A percentile compares a stretch with the other conserved stretches of the same genome.
Conservation (phyloP, 345 rosid species). For the Schrenkiella parvula region DNA sequence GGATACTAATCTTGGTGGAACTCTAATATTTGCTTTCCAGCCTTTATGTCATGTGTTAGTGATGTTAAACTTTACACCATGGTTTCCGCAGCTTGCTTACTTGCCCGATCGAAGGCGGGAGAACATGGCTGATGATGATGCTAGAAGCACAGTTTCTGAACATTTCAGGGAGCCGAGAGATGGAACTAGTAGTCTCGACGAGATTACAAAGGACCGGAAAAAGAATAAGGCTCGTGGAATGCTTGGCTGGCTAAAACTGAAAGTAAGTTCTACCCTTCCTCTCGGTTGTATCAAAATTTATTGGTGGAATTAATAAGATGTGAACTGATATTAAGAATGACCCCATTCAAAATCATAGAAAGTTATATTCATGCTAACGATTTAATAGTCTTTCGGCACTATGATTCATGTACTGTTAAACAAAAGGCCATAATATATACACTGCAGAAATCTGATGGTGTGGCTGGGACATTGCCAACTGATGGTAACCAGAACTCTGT, state of each 20-base stretch:
- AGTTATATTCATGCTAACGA: not conserved
- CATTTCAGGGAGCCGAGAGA: slow-evolving; percentile 53
- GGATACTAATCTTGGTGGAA: not conserved
- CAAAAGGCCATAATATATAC: slow-evolving; percentile 9
- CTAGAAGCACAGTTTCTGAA: slow-evolving; percentile 57
- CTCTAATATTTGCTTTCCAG: not conserved
- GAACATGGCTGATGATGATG: slow-evolving; percentile 52
- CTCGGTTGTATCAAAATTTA: slow-evolving; percentile 7
- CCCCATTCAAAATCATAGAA: not conserved
- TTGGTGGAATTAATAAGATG: slow-evolving; percentile 7
- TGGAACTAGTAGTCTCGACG: slow-evolving; percentile 53
- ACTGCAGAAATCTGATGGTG: slow-evolving; percentile 74
- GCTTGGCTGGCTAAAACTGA: slow-evolving; percentile 93
- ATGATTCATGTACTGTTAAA: not conserved
- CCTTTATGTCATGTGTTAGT: slow-evolving; percentile 1
- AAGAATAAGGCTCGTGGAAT: slow-evolving; percentile 62
- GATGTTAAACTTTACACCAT: slow-evolving; percentile 21
- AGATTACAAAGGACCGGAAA: slow-evolving; percentile 67
- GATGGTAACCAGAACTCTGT: slow-evolving; percentile 60
- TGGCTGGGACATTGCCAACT: slow-evolving; percentile 42
- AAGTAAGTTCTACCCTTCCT: slow-evolving; percentile 40
- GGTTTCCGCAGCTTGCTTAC: slow-evolving; percentile 32
- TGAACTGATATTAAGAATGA: slow-evolving; percentile 2
- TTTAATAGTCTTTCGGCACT: slow-evolving; percentile 5
- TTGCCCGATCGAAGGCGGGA: slow-evolving; percentile 75